Evolutionary conservation across 2,329 filamentous ascomycete species (phyloP).

Genomic region (Talaromyces atroroseus): DNA sequence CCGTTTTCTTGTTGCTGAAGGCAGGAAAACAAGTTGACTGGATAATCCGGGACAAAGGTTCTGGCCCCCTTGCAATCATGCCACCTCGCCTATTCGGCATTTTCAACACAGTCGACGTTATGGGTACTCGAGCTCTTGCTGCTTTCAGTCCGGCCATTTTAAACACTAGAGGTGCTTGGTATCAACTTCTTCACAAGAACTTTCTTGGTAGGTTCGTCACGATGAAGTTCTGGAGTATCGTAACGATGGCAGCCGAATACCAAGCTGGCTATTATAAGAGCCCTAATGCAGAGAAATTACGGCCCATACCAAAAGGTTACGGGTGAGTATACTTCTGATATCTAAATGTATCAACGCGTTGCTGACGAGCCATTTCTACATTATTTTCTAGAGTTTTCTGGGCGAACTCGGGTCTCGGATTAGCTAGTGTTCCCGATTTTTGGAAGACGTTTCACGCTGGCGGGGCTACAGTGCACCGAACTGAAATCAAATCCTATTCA

Average conservation of each 20-base stretch:
- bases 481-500: too few species aligned
- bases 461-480: slow-evolving; percentile 20
- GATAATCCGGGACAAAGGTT: slow-evolving; percentile 28
- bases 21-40: slow-evolving; percentile 28
- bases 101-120: background rate
- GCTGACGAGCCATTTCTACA: slow-evolving; percentile 16
- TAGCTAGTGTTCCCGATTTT: slow-evolving; percentile 28
- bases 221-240: background rate
- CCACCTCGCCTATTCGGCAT: slow-evolving; percentile 22
- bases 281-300: background rate
- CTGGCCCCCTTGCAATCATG: slow-evolving; percentile 29
- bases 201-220: background rate
- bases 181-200: background rate
- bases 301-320: too few species aligned
- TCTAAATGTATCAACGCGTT: too few species aligned
- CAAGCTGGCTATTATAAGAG: slow-evolving; percentile 24
- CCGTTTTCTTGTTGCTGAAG: slow-evolving; percentile 27
- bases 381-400: slow-evolving; percentile 29
- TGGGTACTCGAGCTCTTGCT: background rate
- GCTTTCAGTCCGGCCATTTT: background rate
- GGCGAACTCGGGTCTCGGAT: slow-evolving; percentile 27
- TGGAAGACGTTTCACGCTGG: slow-evolving; percentile 29
- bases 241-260: background rate
- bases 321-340: too few species aligned
- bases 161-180: background rate